Base-by-base conservation (phyloP, 441 rosid species). In the Croton setiger region DNA sequence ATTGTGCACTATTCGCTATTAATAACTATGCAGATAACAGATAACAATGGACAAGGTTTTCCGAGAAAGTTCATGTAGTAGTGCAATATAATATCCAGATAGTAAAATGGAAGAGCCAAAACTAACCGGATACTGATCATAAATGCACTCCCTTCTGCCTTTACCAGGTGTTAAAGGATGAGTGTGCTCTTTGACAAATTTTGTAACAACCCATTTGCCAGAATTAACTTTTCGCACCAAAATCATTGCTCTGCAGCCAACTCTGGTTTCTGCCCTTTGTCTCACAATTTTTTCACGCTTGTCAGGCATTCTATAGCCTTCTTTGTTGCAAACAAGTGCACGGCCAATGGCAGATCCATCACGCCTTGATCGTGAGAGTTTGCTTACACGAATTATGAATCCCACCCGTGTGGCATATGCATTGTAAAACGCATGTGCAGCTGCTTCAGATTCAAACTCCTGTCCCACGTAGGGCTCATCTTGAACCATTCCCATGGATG, bases 161-260 rank as follows among this genome's bases (percentile, higher is more conserved):
- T 86, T 91, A 31, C 98, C 98, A 18, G 99, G 98, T 17, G 89
- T 74, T 68, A 96, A 71, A 44, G 86, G 74, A 82, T 96, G 99
- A 64, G 92, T 81, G 69, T 96, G 99, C 78, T 96, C 99, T 75
- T 89, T 96, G 45, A 84, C 94, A 77, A 88, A 89, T 81, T 91
- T 96, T 4, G 96, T 91, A 36, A 96, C 86, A 2, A 86, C 90
- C 99, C 99, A 96, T 79, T 89, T 93, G 39, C 96, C 97, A 12
- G 97, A 85, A 64, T 80, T 82, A 21, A 87, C 89, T 86, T 91
- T 96, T 71, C 98, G 87, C 79, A 93, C 97, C 79, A 92, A 83
- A 68, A 96, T 80, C 99, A 96, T 96, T 36, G 98, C 99, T 84
- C 96, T 85, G 83, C 99, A 96, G 41, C 99, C 99, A 66, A 96